Percentiles rank a stretch among this genome's conserved stretches.
These are phyloP conservation scores for Leishmania tarentolae DNA, from an alignment of 208 protist genomes.

Conservation along the genomic window DNA sequence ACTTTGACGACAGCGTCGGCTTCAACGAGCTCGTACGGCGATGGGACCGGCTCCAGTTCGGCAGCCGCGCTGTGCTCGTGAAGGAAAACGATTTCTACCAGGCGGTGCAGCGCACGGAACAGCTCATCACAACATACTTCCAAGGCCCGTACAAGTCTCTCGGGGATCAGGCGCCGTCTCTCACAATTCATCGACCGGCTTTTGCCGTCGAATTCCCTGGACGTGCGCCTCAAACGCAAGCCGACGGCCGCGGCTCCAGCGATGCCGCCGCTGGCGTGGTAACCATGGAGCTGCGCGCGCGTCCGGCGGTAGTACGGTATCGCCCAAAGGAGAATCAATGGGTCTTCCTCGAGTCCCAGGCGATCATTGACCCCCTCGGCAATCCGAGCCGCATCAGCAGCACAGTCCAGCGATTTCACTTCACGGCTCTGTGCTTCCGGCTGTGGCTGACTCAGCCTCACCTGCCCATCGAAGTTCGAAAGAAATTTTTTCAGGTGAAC, in stretches of 20 bases:
- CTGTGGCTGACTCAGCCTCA: slow-evolving; percentile 82
- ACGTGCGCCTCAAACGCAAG: not conserved
- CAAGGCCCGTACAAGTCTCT: slow-evolving; percentile 69
- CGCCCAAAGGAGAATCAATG: slow-evolving; percentile 90
- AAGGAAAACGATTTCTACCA: slow-evolving; percentile 62
- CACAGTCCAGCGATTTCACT: slow-evolving; percentile 79
- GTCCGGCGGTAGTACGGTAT: slow-evolving; percentile 76
- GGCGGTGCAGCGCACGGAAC: slow-evolving; percentile 73
- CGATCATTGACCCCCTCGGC: slow-evolving; percentile 70
- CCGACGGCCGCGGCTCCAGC: not conserved
- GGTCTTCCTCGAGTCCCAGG: slow-evolving; percentile 83
- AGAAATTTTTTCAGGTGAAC: slow-evolving; percentile 83
- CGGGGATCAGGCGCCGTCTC: slow-evolving; percentile 77
- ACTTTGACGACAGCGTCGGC: slow-evolving; percentile 82
- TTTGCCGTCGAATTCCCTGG: slow-evolving; percentile 62
- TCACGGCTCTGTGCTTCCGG: slow-evolving; percentile 74
- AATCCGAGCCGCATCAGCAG: slow-evolving; percentile 52
- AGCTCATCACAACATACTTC: slow-evolving; percentile 81
- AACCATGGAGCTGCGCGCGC: slow-evolving; percentile 54
- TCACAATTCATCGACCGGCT: slow-evolving; percentile 86
- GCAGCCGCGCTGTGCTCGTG: slow-evolving; percentile 79
- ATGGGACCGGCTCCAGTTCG: slow-evolving; percentile 89
- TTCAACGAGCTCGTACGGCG: slow-evolving; percentile 88
- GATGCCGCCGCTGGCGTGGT: not conserved
- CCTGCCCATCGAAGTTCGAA: slow-evolving; percentile 85